phyloP scores from a whole-genome alignment of 164 flowering plant genomes.

The Buxus sempervirens region DNA sequence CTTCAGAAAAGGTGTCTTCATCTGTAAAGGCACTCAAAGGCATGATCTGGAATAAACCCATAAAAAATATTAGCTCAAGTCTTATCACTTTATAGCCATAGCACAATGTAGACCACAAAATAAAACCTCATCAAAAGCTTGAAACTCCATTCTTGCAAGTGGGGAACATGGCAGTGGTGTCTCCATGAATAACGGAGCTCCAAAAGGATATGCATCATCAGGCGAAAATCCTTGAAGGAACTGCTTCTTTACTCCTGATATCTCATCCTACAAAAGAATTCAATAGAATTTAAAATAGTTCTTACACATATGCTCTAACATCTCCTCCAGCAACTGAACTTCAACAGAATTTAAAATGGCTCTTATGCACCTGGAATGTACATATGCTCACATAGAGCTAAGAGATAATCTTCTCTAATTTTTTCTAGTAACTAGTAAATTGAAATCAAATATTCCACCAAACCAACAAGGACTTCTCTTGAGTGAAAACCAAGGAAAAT shows the following conservation, averaged over 20 bases:
- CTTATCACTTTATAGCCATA: background rate
- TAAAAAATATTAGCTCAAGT: conserved; percentile 1
- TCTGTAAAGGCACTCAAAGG: conserved; percentile 40
- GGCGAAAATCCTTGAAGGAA: conserved; percentile 64
- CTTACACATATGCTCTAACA: background rate
- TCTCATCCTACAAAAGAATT: conserved; percentile 52
- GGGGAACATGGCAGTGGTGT: conserved; percentile 76
- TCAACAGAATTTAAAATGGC: no score
- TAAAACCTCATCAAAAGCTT: conserved; percentile 60
- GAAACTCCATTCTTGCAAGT: conserved; percentile 47
- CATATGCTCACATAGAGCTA: no score
- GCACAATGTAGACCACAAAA: background rate
- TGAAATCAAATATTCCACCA: no score
- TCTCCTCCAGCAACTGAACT: no score
- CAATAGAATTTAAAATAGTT: background rate
- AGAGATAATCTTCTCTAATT: no score
- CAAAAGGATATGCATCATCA: conserved; percentile 74
- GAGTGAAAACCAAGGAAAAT: no score
- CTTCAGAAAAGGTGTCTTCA: conserved; percentile 58
- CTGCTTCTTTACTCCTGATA: conserved; percentile 45
- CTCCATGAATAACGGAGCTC: conserved; percentile 71
- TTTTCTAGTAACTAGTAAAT: no score
- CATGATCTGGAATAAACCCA: conserved; percentile 36
- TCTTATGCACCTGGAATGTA: no score
- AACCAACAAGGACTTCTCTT: no score